These are phyloP conservation scores for Akanthomyces lecanii DNA, from an alignment of 2,329 filamentous ascomycete genomes.

Conservation along the genomic window DNA sequence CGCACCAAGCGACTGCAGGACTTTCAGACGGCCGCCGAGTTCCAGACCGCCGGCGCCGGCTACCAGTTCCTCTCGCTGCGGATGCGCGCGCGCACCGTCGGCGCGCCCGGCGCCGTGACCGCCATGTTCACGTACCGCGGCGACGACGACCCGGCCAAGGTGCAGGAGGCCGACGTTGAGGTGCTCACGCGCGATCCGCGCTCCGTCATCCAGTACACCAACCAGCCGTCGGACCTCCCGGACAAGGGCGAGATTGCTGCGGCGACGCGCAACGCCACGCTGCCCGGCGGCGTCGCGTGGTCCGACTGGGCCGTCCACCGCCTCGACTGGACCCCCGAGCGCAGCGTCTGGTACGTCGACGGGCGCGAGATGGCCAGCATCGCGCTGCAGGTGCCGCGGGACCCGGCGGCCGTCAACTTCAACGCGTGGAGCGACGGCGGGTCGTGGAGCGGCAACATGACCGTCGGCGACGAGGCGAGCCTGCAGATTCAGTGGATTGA, in stretches of 20 bases:
- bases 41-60: slow-evolving; percentile 33
- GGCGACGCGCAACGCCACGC: slow-evolving; percentile 45
- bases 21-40: slow-evolving; percentile 47
- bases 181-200: slow-evolving; percentile 44
- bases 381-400: slow-evolving; percentile 52
- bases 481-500: slow-evolving; percentile 62
- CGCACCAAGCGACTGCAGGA: slow-evolving; percentile 40
- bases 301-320: slow-evolving; percentile 55
- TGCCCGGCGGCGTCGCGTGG: slow-evolving; percentile 43
- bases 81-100: slow-evolving; percentile 48
- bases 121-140: slow-evolving; percentile 51
- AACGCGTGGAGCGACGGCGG: slow-evolving; percentile 61
- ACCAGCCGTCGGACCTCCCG: slow-evolving; percentile 51
- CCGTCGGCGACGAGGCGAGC: slow-evolving; percentile 41
- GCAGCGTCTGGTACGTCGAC: slow-evolving; percentile 52
- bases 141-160: slow-evolving; percentile 30
- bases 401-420: slow-evolving; percentile 49
- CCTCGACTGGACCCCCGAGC: slow-evolving; percentile 54
- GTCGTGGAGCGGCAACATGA: slow-evolving; percentile 58
- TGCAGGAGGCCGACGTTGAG: slow-evolving; percentile 52
- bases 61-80: slow-evolving; percentile 37
- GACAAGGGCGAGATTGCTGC: slow-evolving; percentile 40
- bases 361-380: slow-evolving; percentile 45
- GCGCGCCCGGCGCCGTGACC: slow-evolving; percentile 45
- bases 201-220: slow-evolving; percentile 51